Evolutionary conservation across 345 rosid species (phyloP).

Genomic region (Linum lewisii): DNA sequence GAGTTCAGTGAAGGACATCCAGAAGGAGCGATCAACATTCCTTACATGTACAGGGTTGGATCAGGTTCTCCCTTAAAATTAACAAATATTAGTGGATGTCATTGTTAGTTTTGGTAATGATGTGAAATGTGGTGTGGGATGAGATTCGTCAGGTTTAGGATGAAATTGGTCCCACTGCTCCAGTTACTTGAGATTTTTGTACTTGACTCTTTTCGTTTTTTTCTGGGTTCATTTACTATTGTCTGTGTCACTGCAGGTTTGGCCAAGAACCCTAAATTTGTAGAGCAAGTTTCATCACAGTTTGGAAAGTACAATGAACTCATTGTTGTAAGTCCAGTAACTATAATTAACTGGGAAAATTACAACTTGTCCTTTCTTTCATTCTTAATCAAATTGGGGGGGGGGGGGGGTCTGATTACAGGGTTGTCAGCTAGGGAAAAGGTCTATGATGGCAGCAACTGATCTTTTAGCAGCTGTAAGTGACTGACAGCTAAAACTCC

Average conservation of each 20-base stretch:
- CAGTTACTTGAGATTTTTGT: not conserved
- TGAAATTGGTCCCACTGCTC: not conserved
- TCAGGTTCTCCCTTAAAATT: conserved; percentile 35
- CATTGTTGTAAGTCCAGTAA: conserved; percentile 66
- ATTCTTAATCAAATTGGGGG: no score
- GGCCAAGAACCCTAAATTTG: conserved; percentile 57
- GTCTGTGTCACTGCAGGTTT: conserved; percentile 45
- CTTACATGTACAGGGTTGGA: conserved; percentile 75
- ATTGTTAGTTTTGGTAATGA: no score
- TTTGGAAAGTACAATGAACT: conserved; percentile 72
- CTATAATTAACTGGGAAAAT: no score
- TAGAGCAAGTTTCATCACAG: conserved; percentile 42
- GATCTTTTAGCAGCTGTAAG: conserved; percentile 73
- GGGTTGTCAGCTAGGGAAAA: conserved; percentile 76
- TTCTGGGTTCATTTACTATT: not conserved
- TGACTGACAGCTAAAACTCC: not conserved
- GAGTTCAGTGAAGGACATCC: conserved; percentile 78
- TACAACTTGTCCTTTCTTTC: no score
- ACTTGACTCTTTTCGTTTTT: not conserved
- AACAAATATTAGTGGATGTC: no score
- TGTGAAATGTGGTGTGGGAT: no score
- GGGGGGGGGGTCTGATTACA: no score
- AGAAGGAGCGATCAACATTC: conserved; percentile 63
- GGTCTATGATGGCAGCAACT: conserved; percentile 70
- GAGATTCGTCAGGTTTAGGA: no score